Evolutionary conservation across 441 rosid genomes (phyloP).

Genomic region (Pelargonium cotyledonis): DNA sequence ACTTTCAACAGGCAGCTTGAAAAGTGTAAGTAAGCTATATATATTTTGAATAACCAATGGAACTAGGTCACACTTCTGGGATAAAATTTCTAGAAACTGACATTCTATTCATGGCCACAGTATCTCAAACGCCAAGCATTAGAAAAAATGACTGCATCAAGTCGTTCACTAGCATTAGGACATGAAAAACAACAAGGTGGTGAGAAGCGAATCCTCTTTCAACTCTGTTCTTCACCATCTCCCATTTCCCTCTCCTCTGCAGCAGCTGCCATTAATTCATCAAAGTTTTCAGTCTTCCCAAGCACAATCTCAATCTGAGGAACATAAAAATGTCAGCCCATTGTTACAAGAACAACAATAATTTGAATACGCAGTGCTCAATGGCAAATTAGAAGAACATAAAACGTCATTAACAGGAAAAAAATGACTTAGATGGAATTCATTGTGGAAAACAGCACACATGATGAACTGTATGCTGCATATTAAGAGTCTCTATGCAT

Average conservation of each 20-base stretch:
- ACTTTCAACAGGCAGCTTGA: not conserved
- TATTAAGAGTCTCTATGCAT: too few relatives aligned
- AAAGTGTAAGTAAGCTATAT: constrained; percentile 12
- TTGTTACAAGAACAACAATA: not conserved
- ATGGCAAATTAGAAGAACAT: not conserved
- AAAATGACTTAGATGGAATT: too few relatives aligned
- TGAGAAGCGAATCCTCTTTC: constrained; percentile 18
- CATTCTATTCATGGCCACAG: constrained; percentile 2
- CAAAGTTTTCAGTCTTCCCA: constrained; percentile 60
- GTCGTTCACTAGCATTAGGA: constrained; percentile 9
- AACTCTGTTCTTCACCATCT: constrained; percentile 58
- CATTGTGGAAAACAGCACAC: too few relatives aligned
- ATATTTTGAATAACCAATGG: constrained; percentile 14
- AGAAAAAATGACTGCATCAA: constrained; percentile 15
- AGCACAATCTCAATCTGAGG: constrained; percentile 53
- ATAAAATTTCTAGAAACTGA: constrained; percentile 6
- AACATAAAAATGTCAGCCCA: not conserved
- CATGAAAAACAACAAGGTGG: constrained; percentile 19
- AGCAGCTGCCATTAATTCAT: constrained; percentile 67
- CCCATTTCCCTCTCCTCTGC: constrained; percentile 60
- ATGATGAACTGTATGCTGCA: too few relatives aligned
- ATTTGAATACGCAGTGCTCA: not conserved
- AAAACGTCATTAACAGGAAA: not conserved
- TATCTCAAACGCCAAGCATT: constrained; percentile 10
- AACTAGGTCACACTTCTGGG: constrained; percentile 10